A percentile compares a stretch with the other conserved stretches of the same genome.
Conservation (phyloP, 2,329 filamentous ascomycete species). For the Phyllosticta citrichinensis region DNA sequence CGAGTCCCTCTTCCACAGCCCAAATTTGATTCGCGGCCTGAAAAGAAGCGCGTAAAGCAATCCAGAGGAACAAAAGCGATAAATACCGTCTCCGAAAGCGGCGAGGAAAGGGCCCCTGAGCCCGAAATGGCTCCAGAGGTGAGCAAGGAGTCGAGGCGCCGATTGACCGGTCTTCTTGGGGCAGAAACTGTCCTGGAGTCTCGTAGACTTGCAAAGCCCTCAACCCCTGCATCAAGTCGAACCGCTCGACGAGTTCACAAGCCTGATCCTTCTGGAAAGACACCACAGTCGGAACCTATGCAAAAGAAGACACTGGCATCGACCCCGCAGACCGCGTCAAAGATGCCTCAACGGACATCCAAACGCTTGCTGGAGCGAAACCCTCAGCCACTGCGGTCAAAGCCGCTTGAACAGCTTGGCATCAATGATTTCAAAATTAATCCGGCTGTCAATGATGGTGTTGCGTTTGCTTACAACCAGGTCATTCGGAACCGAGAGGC, state of each 20-base stretch:
- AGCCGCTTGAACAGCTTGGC: slow-evolving; percentile 47
- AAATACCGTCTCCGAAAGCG: slow-evolving; percentile 4
- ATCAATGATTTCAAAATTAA: slow-evolving; percentile 77
- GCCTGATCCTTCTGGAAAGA: neutral
- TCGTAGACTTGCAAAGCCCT: neutral
- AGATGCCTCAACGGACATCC: neutral
- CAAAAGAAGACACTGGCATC: neutral
- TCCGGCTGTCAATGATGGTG: slow-evolving; percentile 57
- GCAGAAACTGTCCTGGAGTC: neutral
- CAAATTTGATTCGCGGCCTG: neutral
- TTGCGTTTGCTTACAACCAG: slow-evolving; percentile 63
- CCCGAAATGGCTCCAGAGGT: neutral
- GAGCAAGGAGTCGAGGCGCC: slow-evolving; percentile 4
- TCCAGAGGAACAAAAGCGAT: slow-evolving; percentile 4
- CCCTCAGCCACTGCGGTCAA: slow-evolving; percentile 42
- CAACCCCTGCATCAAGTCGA: neutral
- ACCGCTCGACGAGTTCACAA: neutral
- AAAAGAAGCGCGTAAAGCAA: neutral
- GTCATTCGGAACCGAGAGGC: slow-evolving; percentile 62
- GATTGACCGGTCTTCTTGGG: neutral
- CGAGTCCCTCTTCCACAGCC: neutral
- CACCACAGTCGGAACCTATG: neutral
- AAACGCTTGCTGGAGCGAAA: neutral
- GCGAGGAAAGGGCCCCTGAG: slow-evolving; percentile 4
- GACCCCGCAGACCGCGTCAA: neutral